Percentiles rank a stretch among this genome's conserved stretches.
Evolutionary conservation across 805 yeast genomes (phyloP).

Genomic region (Yarrowia sp.): DNA sequence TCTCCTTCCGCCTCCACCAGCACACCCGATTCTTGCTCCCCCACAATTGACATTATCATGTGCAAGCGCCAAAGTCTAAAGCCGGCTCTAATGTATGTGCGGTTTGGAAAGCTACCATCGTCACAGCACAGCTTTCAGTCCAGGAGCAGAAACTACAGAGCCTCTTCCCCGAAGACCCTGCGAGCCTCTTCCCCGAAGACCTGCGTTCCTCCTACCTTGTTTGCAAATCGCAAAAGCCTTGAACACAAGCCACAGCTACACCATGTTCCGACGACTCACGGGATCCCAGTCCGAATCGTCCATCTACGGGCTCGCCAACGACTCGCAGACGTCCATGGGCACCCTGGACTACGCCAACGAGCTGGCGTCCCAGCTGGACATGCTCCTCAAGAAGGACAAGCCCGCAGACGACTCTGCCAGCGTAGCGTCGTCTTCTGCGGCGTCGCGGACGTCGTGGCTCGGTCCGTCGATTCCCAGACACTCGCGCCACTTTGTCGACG

Average conservation of each 20-base stretch:
- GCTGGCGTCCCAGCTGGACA: conserved; percentile 14
- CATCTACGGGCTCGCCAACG: conserved; percentile 4
- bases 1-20: neutral
- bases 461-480: conserved; percentile 16
- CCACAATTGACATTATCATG: conserved; percentile 19
- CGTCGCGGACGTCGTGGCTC: neutral
- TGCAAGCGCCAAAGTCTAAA: neutral
- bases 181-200: too few relatives aligned
- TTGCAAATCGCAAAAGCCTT: too few relatives aligned
- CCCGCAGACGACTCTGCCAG: neutral
- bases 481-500: conserved; percentile 24
- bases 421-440: neutral
- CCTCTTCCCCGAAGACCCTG: too few relatives aligned
- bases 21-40: neutral
- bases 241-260: neutral
- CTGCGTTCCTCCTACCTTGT: too few relatives aligned
- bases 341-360: conserved; percentile 22
- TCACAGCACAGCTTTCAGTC: too few relatives aligned
- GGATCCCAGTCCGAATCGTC: conserved; percentile 17
- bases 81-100: neutral
- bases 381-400: conserved; percentile 9
- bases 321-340: conserved; percentile 21
- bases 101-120: neutral
- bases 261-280: neutral
- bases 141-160: too few relatives aligned